Conservation (phyloP, 2,329 filamentous ascomycete genomes). For the Hypoxylon sp. region DNA sequence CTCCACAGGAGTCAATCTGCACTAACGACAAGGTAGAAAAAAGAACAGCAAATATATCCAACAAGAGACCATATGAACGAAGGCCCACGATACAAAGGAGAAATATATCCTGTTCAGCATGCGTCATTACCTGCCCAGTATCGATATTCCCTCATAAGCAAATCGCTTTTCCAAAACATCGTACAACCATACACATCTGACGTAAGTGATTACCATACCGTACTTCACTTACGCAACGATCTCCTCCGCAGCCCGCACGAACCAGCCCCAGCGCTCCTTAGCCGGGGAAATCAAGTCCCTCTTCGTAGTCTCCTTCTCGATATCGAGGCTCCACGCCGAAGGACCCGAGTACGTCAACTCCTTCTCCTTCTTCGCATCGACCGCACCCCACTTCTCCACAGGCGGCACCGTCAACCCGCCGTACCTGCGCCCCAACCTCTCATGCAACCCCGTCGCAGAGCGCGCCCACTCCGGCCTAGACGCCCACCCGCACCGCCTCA, state of each 20-base stretch:
- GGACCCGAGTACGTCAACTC: constrained; percentile 35
- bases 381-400: constrained; percentile 41
- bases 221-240: constrained; percentile 6
- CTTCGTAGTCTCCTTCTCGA: constrained; percentile 37
- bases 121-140: constrained; percentile 21
- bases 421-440: constrained; percentile 38
- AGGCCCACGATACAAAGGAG: constrained; percentile 2
- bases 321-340: constrained; percentile 40
- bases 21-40: constrained; percentile 10
- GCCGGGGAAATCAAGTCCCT: constrained; percentile 42
- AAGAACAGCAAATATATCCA: constrained; percentile 18
- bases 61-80: constrained; percentile 1
- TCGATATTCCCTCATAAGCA: constrained; percentile 9
- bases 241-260: constrained; percentile 10
- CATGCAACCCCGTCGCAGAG: constrained; percentile 26
- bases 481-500: constrained; percentile 47
- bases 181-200: neutral
- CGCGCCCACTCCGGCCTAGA: constrained; percentile 33
- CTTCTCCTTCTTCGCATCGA: constrained; percentile 43
- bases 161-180: constrained; percentile 2
- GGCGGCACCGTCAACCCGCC: constrained; percentile 38
- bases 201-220: neutral
- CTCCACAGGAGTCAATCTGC: constrained; percentile 5
- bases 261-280: constrained; percentile 46
- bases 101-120: constrained; percentile 20